These are phyloP conservation scores for Diophrys appendiculata DNA, from an alignment of 73 alveolate genomes.

Conservation along the genomic window DNA sequence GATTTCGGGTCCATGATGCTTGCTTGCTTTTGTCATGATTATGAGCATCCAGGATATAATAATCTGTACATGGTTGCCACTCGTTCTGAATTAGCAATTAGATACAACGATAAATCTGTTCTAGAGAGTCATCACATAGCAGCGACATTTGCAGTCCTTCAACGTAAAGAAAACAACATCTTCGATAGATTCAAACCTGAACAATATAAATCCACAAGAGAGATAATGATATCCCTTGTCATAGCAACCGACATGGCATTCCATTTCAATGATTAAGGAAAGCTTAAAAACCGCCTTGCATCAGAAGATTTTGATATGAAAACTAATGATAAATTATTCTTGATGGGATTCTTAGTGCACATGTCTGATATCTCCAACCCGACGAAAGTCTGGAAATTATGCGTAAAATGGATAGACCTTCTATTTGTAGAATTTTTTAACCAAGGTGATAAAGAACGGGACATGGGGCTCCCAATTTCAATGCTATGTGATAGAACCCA, in stretches of 20 bases:
- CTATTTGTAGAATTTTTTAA: conserved; percentile 70
- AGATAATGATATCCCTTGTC: conserved; percentile 66
- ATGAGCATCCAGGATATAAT: conserved; percentile 80
- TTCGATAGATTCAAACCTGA: conserved; percentile 56
- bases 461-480: conserved; percentile 50
- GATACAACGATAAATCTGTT: conserved; percentile 88
- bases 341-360: conserved; percentile 52
- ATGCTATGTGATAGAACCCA: conserved; percentile 69
- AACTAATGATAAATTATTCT: conserved; percentile 19
- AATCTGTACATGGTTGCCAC: conserved; percentile 64
- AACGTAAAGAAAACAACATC: conserved; percentile 52
- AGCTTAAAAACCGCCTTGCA: conserved; percentile 37
- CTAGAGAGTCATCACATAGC: conserved; percentile 92
- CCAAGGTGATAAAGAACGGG: conserved; percentile 75
- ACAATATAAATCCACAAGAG: conserved; percentile 60
- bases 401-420: conserved; percentile 71
- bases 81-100: conserved; percentile 65
- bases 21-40: conserved; percentile 65
- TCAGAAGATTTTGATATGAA: conserved; percentile 33
- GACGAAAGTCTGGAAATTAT: conserved; percentile 49
- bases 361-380: conserved; percentile 74
- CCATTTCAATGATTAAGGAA: conserved; percentile 43
- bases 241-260: conserved; percentile 77
- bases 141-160: conserved; percentile 74
- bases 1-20: conserved; percentile 6